Base-by-base conservation (phyloP, 352 stramenopile genomes). In the Pythium phragmitis region DNA sequence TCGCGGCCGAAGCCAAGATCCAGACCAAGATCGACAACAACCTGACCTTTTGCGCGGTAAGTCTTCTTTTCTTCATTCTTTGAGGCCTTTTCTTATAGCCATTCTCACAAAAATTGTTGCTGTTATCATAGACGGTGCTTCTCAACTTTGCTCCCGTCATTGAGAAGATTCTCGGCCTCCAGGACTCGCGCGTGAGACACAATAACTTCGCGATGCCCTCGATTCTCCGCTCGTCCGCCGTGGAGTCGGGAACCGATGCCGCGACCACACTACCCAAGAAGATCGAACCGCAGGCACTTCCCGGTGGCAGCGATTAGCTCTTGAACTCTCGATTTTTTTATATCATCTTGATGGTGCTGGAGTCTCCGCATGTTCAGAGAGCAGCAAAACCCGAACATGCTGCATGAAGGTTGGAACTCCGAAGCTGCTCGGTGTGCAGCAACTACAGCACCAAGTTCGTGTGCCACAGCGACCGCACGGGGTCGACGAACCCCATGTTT, bases 401-500 rank as follows among this genome's bases (percentile, higher is more conserved):
- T 78, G 19, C 69, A 70, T 39, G 74, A 72, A 12, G 30, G 71
- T 21, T 21, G 21, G 21, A 0, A 34, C 61, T 92, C n/a, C 81
- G 80, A 42, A 88, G 85, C 60, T 92, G 84, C 41, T 70, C 88
- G 46, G 75, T 90, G n/a, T 92, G 84, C 49, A 74, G 85, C 68
- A 91, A 91, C 45, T 92, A 87, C 68, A 88, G 67, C 17, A 81
- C 84, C 60, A 92, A 90, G 57, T 90, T 74, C 54, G 77, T 92
- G n/a, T 88, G 78, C 59, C 91, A 90, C 62, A 78, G 79, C 16
- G 84, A 92, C 67, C 71, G 71, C n/a, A 60, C 91, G 43, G 75
- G 69, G 23, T 73, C 79, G 34, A 68, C 81, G 9, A 80, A 90
- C 53, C 84, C 84, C 17, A 92, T 90, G 84, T 88, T 92, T 37